phyloP scores from a whole-genome alignment of 768 basidiomycete species.

The Auriscalpium orientale region DNA sequence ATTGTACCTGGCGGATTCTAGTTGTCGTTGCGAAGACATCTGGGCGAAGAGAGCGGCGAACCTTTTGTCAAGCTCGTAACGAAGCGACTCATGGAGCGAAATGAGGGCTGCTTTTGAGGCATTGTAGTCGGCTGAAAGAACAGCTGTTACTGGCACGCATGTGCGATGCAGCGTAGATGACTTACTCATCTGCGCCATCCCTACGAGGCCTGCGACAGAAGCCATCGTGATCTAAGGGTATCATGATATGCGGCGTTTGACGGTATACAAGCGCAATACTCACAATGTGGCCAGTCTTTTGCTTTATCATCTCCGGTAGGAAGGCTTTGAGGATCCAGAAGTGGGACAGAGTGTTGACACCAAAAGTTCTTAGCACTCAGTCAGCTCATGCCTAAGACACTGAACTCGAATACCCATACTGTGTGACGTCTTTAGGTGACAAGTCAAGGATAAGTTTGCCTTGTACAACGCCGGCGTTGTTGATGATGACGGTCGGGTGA shows the following conservation, averaged over 20 bases:
- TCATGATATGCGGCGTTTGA: not conserved
- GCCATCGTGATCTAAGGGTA: slow-evolving; percentile 60
- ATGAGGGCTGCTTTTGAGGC: slow-evolving; percentile 90
- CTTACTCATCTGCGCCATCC: slow-evolving; percentile 72
- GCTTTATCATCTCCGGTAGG: slow-evolving; percentile 77
- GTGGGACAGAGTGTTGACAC: slow-evolving; percentile 80
- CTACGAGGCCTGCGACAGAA: slow-evolving; percentile 66
- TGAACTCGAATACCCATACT: slow-evolving; percentile 40
- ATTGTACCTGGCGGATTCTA: slow-evolving; percentile 42
- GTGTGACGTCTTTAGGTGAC: slow-evolving; percentile 63
- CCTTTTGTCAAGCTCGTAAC: slow-evolving; percentile 82
- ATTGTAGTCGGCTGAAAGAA: slow-evolving; percentile 67
- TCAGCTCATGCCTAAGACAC: not conserved
- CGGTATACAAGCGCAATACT: slow-evolving; percentile 18
- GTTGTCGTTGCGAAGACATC: not conserved
- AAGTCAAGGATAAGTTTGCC: slow-evolving; percentile 83
- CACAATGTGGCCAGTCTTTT: slow-evolving; percentile 80
- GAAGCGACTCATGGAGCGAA: slow-evolving; percentile 73
- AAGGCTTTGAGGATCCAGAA: slow-evolving; percentile 93
- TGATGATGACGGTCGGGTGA: slow-evolving; percentile 82
- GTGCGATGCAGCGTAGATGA: slow-evolving; percentile 8
- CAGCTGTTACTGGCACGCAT: not conserved
- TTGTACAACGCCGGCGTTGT: slow-evolving; percentile 93
- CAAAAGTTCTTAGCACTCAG: slow-evolving; percentile 62
- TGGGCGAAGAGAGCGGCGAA: slow-evolving; percentile 23